Evolutionary conservation across 371 early-diverging fungal species (phyloP), one percentile per base, ranked within the genome.

Genomic region (Choanephora cucurbitarum): DNA sequence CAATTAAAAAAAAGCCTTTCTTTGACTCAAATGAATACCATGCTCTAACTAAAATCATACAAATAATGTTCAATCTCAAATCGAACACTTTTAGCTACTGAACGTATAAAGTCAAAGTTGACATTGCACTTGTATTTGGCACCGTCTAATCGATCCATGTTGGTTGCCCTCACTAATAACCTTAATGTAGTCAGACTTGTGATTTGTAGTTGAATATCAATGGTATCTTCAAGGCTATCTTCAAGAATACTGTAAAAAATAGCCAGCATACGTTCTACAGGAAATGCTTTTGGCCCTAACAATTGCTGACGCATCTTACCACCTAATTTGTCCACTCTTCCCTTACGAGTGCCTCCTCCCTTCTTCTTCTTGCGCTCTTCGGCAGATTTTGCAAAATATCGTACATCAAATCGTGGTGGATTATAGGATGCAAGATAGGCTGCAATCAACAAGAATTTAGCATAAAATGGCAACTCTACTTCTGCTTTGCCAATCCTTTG

Each of bases 351-450:
- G 14, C 79, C 76, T 1, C 66, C 66, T 2, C 79, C 77, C 32
- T 68, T 77, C 47, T 75, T 74, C 64, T 77, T 82, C 57, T 76
- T 81, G 22, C 72, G 65, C 14, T 81, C 68, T 58, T 82, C 75
- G 13, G 69, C 71, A 4, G 72, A 64, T 56, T 79, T 77, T 15
- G 94, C 67, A 77, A 97, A 97, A 49, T 90, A 93, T 4, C 91
- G 83, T 17, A 86, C 76, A 70, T 97, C 98, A 41, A 91, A 76
- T 19, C 86, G 64, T 10, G 91, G 83, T 15, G 97, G 97, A 62
- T 97, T 97, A 69, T 94, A 96, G 0, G 94, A 93, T 5, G 97
- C 97, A 52, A 97, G 57, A 59, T 87, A 97, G 2, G 94, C 73
- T 0, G 97, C 91, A 18, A 97, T 84, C 11, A 97, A 69, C 19